phyloP scores from a whole-genome alignment of 2,329 filamentous ascomycete species.

The Pseudogymnoascus sp. region DNA sequence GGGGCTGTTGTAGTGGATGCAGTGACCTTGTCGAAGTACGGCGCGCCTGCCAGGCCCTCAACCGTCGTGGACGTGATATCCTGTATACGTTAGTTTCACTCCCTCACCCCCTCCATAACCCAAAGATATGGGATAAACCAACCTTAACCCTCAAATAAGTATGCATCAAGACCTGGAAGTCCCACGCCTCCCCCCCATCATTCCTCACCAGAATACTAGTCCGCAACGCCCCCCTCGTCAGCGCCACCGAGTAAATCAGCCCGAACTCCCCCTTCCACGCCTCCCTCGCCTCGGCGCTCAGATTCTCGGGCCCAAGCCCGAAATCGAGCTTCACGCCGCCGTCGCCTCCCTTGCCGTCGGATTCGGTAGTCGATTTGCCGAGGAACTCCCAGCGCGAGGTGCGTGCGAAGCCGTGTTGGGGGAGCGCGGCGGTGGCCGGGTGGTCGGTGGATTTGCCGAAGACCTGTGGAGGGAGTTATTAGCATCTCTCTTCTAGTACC shows the following conservation, averaged over 20 bases:
- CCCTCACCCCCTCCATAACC: neutral
- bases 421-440: constrained; percentile 67
- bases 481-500: neutral
- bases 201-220: constrained; percentile 85
- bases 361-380: constrained; percentile 72
- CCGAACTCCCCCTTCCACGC: constrained; percentile 84
- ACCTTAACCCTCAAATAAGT: constrained; percentile 81
- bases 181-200: constrained; percentile 71
- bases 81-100: constrained; percentile 36
- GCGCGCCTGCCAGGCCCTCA: constrained; percentile 65
- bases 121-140: constrained; percentile 26
- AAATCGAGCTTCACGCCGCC: constrained; percentile 90
- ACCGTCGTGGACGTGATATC: constrained; percentile 70
- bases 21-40: constrained; percentile 80
- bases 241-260: constrained; percentile 85
- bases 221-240: constrained; percentile 65
- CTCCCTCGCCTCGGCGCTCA: constrained; percentile 59
- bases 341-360: constrained; percentile 42
- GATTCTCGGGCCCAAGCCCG: constrained; percentile 67
- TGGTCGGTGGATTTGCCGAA: constrained; percentile 77
- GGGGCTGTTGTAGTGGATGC: constrained; percentile 46
- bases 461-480: constrained; percentile 42
- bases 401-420: constrained; percentile 92
- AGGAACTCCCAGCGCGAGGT: constrained; percentile 89
- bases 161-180: constrained; percentile 87